Base-by-base conservation (phyloP, 495 filamentous ascomycete genomes). In the Lasiosphaeria hispida region DNA sequence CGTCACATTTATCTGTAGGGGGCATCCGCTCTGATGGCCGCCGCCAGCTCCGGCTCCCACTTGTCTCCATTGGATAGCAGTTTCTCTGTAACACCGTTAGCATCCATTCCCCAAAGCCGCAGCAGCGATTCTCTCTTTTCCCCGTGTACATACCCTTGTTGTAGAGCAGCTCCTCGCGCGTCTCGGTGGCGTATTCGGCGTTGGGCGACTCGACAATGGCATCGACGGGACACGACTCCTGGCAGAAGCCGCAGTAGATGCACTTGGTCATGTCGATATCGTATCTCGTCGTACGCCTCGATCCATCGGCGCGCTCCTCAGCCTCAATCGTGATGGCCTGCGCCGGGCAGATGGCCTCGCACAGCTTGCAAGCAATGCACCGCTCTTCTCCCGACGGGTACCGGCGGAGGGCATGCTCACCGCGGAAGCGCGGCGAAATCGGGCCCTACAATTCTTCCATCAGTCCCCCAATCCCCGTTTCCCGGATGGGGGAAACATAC, bases 251-350 rank as follows among this genome's bases (percentile, higher is more conserved):
- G 72, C 94, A 98, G 83, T 97, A 98, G 72, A 98, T 98, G 77
- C 94, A 98, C 81, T 98, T 98, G 70, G 94, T 97, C 94, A 98
- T 98, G 80, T 98, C 94, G 72, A 98, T 96, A 77, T 98, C 94
- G 77, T 98, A 98, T 69, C 92, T 85, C 50, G 93, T 96, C 47
- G 94, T 98, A 66, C 94, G 84, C 69, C 94, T 83, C 64, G 89
- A 94, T 43, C 94, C 94, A 67, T 98, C 94, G 67, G 87, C 89
- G 75, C 94, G 91, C 78, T 98, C 94, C 69, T 98, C 94, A 45
- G 94, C 95, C 77, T 98, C 94, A 66, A 98, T 98, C 18, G 93
- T 97, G 71, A 97, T 98, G 63, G 92, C 92, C 75, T 92, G 86
- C 18, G 94, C 94, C 10, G 94, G 94, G 81, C 94, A 98, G 73